These are phyloP conservation scores for Cytospora chrysosperma DNA, from an alignment of 2,329 filamentous ascomycete genomes.

Conservation along the genomic window DNA sequence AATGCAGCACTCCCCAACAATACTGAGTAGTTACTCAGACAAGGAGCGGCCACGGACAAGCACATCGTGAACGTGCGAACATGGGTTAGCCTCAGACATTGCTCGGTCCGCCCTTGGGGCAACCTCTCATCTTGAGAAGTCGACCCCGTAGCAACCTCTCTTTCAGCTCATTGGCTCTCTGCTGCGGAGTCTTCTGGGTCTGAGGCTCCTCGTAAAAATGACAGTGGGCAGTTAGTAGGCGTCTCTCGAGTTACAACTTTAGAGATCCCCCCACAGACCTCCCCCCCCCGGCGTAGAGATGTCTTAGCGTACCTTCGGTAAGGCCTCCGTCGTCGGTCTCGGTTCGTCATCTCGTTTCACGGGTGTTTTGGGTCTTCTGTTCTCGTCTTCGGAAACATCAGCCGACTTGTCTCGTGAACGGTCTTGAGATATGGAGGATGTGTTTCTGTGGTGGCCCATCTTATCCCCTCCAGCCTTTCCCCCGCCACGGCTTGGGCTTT, in stretches of 20 bases:
- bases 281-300: slow-evolving; percentile 35
- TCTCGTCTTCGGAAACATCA: slow-evolving; percentile 55
- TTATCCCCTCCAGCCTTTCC: slow-evolving; percentile 23
- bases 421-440: slow-evolving; percentile 51
- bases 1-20: not conserved
- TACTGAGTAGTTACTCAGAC: slow-evolving; percentile 9
- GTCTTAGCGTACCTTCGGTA: slow-evolving; percentile 32
- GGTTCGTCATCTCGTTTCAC: slow-evolving; percentile 32
- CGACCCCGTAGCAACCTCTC: slow-evolving; percentile 53
- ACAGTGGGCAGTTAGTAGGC: slow-evolving; percentile 31
- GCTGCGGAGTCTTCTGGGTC: slow-evolving; percentile 37
- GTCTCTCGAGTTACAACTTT: slow-evolving; percentile 27
- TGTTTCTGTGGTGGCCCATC: slow-evolving; percentile 42
- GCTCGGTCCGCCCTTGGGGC: slow-evolving; percentile 42
- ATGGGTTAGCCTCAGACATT: slow-evolving; percentile 46
- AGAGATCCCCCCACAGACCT: slow-evolving; percentile 30
- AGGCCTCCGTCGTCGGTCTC: slow-evolving; percentile 26
- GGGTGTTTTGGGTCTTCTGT: slow-evolving; percentile 35
- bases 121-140: slow-evolving; percentile 54
- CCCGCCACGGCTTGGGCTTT: slow-evolving; percentile 16
- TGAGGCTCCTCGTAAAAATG: slow-evolving; percentile 24
- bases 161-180: slow-evolving; percentile 45
- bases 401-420: slow-evolving; percentile 51
- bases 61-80: not conserved
- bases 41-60: not conserved